A percentile compares a stretch with the other conserved stretches of the same genome.
Conservation (phyloP, 805 yeast genomes). For the Wickerhamiella hasegawae region DNA sequence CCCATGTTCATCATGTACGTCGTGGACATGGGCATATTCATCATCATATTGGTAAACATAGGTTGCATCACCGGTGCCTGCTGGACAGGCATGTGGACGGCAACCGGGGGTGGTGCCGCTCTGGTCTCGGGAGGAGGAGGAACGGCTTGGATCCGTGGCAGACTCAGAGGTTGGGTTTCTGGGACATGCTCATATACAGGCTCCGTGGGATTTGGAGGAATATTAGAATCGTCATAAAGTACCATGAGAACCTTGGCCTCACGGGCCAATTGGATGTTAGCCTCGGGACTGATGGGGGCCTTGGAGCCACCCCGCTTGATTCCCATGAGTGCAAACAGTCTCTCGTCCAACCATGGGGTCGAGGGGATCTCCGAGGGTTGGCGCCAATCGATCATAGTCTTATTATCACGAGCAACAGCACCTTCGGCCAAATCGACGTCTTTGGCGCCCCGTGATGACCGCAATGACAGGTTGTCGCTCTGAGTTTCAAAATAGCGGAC, state of each 20-base stretch:
- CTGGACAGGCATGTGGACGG: too few species aligned
- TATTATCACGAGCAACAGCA: conserved; percentile 8
- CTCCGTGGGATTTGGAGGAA: conserved; percentile 15
- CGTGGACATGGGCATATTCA: not conserved
- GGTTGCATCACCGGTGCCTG: too few species aligned
- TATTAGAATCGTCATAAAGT: conserved; percentile 9
- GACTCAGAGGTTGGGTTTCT: not conserved
- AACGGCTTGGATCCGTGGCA: too few species aligned
- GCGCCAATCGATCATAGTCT: not conserved
- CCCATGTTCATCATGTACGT: not conserved
- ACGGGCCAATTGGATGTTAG: conserved; percentile 13
- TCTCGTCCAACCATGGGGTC: conserved; percentile 9
- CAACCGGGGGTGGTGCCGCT: too few species aligned
- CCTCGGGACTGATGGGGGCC: conserved; percentile 17
- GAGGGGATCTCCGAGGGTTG: conserved; percentile 8
- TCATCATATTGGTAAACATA: too few species aligned
- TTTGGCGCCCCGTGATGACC: conserved; percentile 14
- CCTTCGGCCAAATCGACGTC: conserved; percentile 13
- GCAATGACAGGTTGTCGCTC: conserved; percentile 10
- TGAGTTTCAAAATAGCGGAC: conserved; percentile 19
- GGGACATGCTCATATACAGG: conserved; percentile 10
- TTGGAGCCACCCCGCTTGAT: conserved; percentile 19
- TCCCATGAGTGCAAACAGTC: conserved; percentile 13
- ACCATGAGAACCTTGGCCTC: conserved; percentile 15
- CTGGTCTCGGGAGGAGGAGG: too few species aligned